Evolutionary conservation across 2,329 filamentous ascomycete genomes (phyloP), one percentile per base, ranked within the genome.

Genomic region (Dothideomycetes sp.): DNA sequence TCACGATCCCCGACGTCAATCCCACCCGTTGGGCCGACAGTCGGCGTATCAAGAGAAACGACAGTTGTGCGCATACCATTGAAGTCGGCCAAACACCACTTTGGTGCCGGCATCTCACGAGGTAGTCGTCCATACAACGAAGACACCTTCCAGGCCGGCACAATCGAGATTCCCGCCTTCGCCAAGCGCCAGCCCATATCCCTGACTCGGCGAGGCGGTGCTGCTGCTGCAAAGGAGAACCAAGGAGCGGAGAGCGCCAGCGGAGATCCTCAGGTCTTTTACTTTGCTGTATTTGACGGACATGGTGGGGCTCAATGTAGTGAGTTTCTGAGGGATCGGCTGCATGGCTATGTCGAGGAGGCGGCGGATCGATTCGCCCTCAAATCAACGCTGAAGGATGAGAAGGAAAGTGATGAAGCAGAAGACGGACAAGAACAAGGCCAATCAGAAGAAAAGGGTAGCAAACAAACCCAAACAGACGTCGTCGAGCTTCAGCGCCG

Each of bases 41-140:
- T 79, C 36, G 74, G 76, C 46, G 60, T 70, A 11, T 71, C 64
- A 39, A 75, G 86, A 50, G 87, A 95, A 52, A 77, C 91, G 49
- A 95, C 91, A 0, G 85, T 96, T 4, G 91, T 96, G 35, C 83
- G 91, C 27, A 98, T 98, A 55, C 91, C 91, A 4, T 68, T 98
- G 46, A 83, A 81, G 52, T 88, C 83, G 51, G 91, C 91, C 19
- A 96, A 96, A 57, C 91, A 98, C 57, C 91, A 98, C 63, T 95
- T 93, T 54, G 91, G 91, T 18, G 84, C 78, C 17, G 76, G 76
- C 10, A 74, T 82, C 31, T 82, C 81, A 22, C 76, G 91, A 36
- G 91, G 91, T 16, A 85, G 81, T 40, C 77, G 91, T 9, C 77
- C 80, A 0, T 86, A 91, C 59, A 96, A 96, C 58, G 91, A 98